Percentiles rank a stretch among this genome's conserved stretches.
Conservation (phyloP, 1,284 basidiomycete species). For the Leccinum fallax region DNA sequence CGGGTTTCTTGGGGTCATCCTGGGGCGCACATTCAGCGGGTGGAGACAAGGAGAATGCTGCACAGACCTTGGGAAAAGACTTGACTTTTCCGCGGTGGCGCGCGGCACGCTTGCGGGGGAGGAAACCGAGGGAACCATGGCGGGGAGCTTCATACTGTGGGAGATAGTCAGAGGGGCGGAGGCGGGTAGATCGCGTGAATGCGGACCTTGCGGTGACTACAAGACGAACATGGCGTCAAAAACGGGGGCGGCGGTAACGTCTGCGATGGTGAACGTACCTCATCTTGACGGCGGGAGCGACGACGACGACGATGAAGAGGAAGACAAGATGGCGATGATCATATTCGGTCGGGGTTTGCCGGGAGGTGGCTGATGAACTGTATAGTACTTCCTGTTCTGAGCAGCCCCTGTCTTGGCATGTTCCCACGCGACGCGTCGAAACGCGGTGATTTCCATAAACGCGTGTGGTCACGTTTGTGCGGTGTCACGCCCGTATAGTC, state of each 20-base stretch:
- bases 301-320: background rate
- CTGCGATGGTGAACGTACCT: constrained; percentile 25
- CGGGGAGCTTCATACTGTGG: constrained; percentile 91
- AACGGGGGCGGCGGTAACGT: background rate
- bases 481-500: constrained; percentile 28
- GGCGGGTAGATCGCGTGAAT: constrained; percentile 11
- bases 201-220: constrained; percentile 66
- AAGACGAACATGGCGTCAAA: constrained; percentile 17
- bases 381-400: constrained; percentile 28
- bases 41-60: background rate
- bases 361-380: constrained; percentile 35
- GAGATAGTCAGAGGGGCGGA: constrained; percentile 14
- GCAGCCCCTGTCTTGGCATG: constrained; percentile 18
- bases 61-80: constrained; percentile 90
- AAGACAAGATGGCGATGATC: background rate
- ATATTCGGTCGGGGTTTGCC: constrained; percentile 28
- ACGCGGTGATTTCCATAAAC: constrained; percentile 34
- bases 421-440: constrained; percentile 8
- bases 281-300: constrained; percentile 23
- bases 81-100: constrained; percentile 98
- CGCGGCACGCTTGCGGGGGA: constrained; percentile 93
- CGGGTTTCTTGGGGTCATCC: constrained; percentile 99
- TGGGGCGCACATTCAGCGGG: constrained; percentile 37
- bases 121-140: constrained; percentile 91
- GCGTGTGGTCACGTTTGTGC: constrained; percentile 36